Percentiles rank a stretch among this genome's conserved stretches.
phyloP scores from a whole-genome alignment of 768 basidiomycete genomes.

The Rubroboletus pulcherrimus region DNA sequence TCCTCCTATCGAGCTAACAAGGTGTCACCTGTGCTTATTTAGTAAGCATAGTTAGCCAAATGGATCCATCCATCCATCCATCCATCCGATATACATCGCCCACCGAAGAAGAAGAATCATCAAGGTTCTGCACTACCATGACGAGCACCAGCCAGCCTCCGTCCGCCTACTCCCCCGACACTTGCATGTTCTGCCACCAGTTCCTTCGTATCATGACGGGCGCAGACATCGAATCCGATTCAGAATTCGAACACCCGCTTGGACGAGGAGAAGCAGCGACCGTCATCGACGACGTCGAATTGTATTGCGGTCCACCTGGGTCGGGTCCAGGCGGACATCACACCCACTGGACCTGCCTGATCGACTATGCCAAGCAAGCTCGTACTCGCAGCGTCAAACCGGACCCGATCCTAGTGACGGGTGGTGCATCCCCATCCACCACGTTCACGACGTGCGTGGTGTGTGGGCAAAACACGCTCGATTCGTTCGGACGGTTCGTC shows the following conservation, averaged over 20 bases:
- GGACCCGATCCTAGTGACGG: background rate
- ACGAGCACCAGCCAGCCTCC: slow-evolving; percentile 1
- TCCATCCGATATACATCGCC: too few relatives aligned
- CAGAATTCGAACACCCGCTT: background rate
- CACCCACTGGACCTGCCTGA: slow-evolving; percentile 26
- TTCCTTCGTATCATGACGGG: slow-evolving; percentile 10
- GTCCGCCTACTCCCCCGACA: slow-evolving; percentile 19
- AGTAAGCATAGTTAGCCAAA: too few relatives aligned
- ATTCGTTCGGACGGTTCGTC: slow-evolving; percentile 16
- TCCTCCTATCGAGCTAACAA: too few relatives aligned
- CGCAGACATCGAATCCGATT: slow-evolving; percentile 3
- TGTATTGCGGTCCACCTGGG: slow-evolving; percentile 21
- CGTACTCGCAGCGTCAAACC: background rate
- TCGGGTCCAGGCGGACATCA: slow-evolving; percentile 23
- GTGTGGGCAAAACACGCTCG: slow-evolving; percentile 17
- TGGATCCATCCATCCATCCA: too few relatives aligned
- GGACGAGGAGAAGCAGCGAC: slow-evolving; percentile 2
- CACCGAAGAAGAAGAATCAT: background rate
- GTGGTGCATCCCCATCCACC: background rate
- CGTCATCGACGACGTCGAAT: slow-evolving; percentile 23
- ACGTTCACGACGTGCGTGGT: slow-evolving; percentile 10
- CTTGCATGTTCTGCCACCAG: slow-evolving; percentile 24
- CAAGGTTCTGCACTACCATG: background rate
- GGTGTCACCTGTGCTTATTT: too few relatives aligned
- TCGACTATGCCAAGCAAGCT: slow-evolving; percentile 16